Evolutionary conservation across 2,329 filamentous ascomycete species (phyloP).

Genomic region (Trichoderma oligosporum): DNA sequence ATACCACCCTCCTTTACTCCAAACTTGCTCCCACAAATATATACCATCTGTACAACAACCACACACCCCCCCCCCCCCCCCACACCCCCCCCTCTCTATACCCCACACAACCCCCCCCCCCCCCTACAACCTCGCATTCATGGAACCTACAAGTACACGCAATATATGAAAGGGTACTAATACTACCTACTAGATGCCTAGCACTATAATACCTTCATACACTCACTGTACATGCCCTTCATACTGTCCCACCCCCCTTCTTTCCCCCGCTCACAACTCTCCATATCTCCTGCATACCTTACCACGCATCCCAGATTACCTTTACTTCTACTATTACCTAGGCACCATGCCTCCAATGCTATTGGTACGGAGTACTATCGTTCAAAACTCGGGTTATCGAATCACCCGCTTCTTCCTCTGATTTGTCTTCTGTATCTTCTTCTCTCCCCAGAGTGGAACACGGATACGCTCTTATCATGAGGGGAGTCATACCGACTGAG

Average conservation of each 20-base stretch:
- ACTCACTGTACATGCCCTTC: background rate
- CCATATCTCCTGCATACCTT: background rate
- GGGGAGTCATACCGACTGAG: too few relatives aligned
- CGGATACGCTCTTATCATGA: too few relatives aligned
- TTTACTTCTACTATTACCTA: constrained; percentile 2
- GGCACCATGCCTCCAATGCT: background rate
- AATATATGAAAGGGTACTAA: too few relatives aligned
- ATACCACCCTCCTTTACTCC: background rate
- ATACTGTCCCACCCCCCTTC: too few relatives aligned
- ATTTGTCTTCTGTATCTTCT: background rate
- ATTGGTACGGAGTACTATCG: background rate
- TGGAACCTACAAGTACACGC: background rate
- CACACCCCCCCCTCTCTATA: background rate
- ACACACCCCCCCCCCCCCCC: too few relatives aligned
- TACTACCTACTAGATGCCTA: too few relatives aligned
- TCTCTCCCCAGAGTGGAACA: too few relatives aligned
- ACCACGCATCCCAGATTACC: background rate
- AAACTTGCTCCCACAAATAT: too few relatives aligned
- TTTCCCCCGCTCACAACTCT: constrained; percentile 3
- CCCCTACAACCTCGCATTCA: background rate
- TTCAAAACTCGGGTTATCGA: background rate
- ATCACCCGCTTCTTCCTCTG: background rate
- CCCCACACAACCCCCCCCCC: background rate
- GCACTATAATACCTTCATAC: background rate
- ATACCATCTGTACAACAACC: too few relatives aligned